Evolutionary conservation across 2,329 filamentous ascomycete genomes (phyloP), one percentile per base, ranked within the genome.

Genomic region (Xylariales sp.): DNA sequence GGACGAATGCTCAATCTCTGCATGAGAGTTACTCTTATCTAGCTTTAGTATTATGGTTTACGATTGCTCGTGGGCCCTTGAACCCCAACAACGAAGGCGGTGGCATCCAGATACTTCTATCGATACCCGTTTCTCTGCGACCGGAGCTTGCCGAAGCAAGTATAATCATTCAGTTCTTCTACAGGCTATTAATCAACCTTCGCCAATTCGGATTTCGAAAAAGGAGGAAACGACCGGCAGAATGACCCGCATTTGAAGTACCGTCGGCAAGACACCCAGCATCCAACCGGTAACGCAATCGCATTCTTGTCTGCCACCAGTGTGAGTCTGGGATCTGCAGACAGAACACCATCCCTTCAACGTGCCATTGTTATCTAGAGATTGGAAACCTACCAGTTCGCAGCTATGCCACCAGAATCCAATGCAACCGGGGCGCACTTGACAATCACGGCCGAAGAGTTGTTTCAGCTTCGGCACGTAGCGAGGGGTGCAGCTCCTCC

Each of bases 341-440:
- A n/a, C n/a, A n/a, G n/a, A n/a, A n/a, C n/a, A n/a, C n/a, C n/a
- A n/a, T n/a, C n/a, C n/a, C n/a, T n/a, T n/a, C n/a, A n/a, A n/a
- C n/a, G n/a, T n/a, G n/a, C n/a, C n/a, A n/a, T n/a, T n/a, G n/a
- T n/a, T n/a, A n/a, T n/a, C n/a, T n/a, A n/a, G n/a, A n/a, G n/a
- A n/a, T n/a, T n/a, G n/a, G n/a, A n/a, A n/a, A n/a, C n/a, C n/a
- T n/a, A n/a, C n/a, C n/a, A n/a, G n/a, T n/a, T n/a, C n/a, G n/a
- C n/a, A n/a, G n/a, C n/a, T n/a, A 27, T 27, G 24, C 8, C n/a
- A 8, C 24, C 7, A 15, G 19, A 15, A 11, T 44, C 40, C 12
- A 40, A 38, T n/a, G 42, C 47, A 5, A 52, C 50, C 8, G 50
- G 50, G 8, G 40, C 48, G 14, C 48, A 52, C 37, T 43, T 51